Conservation (phyloP, 2,329 filamentous ascomycete species). For the Metarhizium robertsii region DNA sequence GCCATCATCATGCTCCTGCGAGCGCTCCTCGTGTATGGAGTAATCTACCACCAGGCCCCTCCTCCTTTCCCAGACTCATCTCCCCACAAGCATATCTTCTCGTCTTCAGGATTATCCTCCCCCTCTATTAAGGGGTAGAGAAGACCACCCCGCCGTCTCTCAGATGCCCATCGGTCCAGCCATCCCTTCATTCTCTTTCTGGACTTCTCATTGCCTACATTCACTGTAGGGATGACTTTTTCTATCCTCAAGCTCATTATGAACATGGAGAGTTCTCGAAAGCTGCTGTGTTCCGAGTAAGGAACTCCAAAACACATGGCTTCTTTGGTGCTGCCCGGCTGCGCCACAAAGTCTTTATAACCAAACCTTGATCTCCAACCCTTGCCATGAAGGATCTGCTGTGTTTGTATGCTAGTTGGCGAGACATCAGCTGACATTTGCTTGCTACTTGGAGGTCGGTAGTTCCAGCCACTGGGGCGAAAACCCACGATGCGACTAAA, state of each 20-base stretch:
- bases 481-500: conserved; percentile 87
- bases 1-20: neutral
- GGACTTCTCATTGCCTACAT: conserved; percentile 53
- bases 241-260: conserved; percentile 80
- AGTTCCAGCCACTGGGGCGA: conserved; percentile 90
- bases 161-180: conserved; percentile 53
- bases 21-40: neutral
- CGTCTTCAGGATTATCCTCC: conserved; percentile 21
- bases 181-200: conserved; percentile 54
- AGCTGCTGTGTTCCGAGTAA: conserved; percentile 93
- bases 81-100: conserved; percentile 25
- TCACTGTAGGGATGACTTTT: conserved; percentile 88
- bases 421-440: conserved; percentile 45
- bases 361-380: conserved; percentile 71
- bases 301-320: conserved; percentile 89
- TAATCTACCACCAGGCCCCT: conserved; percentile 28
- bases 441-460: conserved; percentile 53
- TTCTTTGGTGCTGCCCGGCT: conserved; percentile 73
- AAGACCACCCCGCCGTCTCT: conserved; percentile 46
- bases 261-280: conserved; percentile 90
- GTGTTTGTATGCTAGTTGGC: conserved; percentile 39
- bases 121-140: conserved; percentile 34
- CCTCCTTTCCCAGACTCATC: conserved; percentile 28
- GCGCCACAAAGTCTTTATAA: conserved; percentile 63
- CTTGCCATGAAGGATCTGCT: conserved; percentile 44